phyloP scores from a whole-genome alignment of 2,329 filamentous ascomycete species.

The Scytalidium sp. region DNA sequence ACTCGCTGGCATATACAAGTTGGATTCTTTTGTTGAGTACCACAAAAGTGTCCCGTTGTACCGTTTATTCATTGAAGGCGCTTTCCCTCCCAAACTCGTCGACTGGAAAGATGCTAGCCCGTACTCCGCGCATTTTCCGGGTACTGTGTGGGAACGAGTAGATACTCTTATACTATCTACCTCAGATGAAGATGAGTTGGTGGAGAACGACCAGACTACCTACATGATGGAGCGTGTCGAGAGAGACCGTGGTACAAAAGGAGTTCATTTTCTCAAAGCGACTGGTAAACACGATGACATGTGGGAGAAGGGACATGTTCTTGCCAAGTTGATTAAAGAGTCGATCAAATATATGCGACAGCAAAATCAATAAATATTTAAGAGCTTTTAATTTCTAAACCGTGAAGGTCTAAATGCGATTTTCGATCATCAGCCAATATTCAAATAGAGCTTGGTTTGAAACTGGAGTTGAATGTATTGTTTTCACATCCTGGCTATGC shows the following conservation, averaged over 20 bases:
- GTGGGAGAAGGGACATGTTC: constrained; percentile 56
- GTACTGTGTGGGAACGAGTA: constrained; percentile 8
- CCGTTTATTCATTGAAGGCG: constrained; percentile 51
- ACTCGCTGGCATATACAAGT: constrained; percentile 65
- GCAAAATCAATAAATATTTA: no score
- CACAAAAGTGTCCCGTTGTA: constrained; percentile 50
- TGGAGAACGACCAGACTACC: constrained; percentile 23
- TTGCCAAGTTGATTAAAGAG: constrained; percentile 44
- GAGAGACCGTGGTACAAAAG: constrained; percentile 23
- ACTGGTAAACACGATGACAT: constrained; percentile 61
- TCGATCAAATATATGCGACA: constrained; percentile 3
- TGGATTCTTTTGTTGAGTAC: constrained; percentile 48
- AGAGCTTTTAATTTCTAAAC: background rate
- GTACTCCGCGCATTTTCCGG: constrained; percentile 7
- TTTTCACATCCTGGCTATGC: background rate
- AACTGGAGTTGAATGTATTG: background rate
- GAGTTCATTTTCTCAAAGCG: constrained; percentile 39
- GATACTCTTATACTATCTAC: constrained; percentile 13
- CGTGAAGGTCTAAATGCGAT: no score
- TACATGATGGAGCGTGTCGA: constrained; percentile 17
- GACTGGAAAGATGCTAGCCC: constrained; percentile 57
- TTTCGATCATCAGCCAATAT: no score
- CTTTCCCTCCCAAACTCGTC: constrained; percentile 47
- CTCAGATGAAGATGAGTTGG: constrained; percentile 41
- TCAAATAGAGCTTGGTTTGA: no score